Evolutionary conservation across 257 asterid species (phyloP).

Genomic region (Ilex asprella): DNA sequence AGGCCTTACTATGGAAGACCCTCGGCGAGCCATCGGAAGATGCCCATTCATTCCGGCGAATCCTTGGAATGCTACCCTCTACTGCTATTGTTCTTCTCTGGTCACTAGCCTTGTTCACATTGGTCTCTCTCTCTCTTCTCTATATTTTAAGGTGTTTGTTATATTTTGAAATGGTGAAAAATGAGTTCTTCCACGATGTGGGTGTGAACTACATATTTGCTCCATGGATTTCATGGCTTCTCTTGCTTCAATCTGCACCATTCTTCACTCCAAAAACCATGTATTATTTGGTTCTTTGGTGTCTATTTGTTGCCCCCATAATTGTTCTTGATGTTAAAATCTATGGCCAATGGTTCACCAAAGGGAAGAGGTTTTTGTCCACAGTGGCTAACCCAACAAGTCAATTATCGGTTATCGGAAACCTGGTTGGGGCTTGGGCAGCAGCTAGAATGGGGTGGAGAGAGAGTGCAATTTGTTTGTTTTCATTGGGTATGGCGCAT

Average conservation of each 20-base stretch:
- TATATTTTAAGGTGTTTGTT: conserved; percentile 10
- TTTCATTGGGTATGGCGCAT: conserved; percentile 24
- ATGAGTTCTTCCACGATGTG: conserved; percentile 16
- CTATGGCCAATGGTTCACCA: conserved; percentile 24
- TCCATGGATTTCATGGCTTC: conserved; percentile 22
- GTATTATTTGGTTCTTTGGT: conserved; percentile 8
- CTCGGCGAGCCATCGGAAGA: conserved; percentile 29
- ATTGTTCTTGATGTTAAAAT: conserved; percentile 18
- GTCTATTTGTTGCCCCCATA: conserved; percentile 13
- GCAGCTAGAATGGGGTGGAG: conserved; percentile 19
- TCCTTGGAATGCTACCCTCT: neutral
- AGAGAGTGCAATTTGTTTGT: conserved; percentile 14
- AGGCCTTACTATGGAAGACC: conserved; percentile 59
- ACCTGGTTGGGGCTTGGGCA: conserved; percentile 20
- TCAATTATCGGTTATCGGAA: conserved; percentile 19
- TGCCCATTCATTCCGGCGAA: neutral
- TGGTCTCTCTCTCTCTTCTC: conserved; percentile 1
- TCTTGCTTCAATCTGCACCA: conserved; percentile 10
- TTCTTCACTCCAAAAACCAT: neutral
- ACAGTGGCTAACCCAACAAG: conserved; percentile 21
- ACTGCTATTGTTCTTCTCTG: neutral
- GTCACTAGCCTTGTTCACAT: conserved; percentile 13
- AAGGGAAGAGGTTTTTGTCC: conserved; percentile 18
- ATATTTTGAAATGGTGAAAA: conserved; percentile 15
- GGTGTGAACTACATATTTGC: conserved; percentile 22